Base-by-base conservation (phyloP, 1,284 basidiomycete genomes). In the Neonothopanus nambi region DNA sequence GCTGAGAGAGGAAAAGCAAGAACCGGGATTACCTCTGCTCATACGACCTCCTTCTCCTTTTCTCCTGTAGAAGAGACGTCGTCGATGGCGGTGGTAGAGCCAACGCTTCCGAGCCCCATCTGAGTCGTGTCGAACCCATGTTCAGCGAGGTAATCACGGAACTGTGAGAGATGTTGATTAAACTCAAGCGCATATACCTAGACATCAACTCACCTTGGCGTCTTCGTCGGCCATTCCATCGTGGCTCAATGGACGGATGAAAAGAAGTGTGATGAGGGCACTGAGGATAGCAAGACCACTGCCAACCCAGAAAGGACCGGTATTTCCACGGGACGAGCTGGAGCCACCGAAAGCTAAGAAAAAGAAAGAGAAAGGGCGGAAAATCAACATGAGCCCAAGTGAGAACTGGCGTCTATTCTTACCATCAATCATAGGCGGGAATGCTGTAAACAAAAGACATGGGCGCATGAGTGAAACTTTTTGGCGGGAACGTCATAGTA, bases 151-250 rank as follows among this genome's bases (percentile, higher is more conserved):
- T 56, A 52, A 60, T 78, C 79, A 55, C 90, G 88, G 81, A 94
- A 95, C 80, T 87, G 51, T 3, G 33, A 26, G 15, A 37, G 23
- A 28, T 35, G 40, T 30, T 3, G 37, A 26, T 6, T 21, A 50
- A 35, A 40, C 23, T 18, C 38, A 17, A 20, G 37, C 15, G 18
- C 43, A 18, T 24, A 33, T 36, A 18, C 11, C 8, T 18, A 28
- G 11, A 5, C 5, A 38, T 37, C 56, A 33, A 67, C 78, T 50
- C 63, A 86, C 86, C 59, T 68, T 71, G 35, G 66, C 70, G 69
- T 95, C 92, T 70, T 95, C 92, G 45, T 80, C 75, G 20, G 70
- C 70, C 91, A 95, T 94, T 37, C 88, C 86, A 61, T 96, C 91
- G 24, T 83, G 79, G 18, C 76, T 74, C 51, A 95, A 79, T 40